A percentile compares a stretch with the other conserved stretches of the same genome.
Conservation (phyloP, 2,329 filamentous ascomycete species). For the Colletotrichum liriopes region DNA sequence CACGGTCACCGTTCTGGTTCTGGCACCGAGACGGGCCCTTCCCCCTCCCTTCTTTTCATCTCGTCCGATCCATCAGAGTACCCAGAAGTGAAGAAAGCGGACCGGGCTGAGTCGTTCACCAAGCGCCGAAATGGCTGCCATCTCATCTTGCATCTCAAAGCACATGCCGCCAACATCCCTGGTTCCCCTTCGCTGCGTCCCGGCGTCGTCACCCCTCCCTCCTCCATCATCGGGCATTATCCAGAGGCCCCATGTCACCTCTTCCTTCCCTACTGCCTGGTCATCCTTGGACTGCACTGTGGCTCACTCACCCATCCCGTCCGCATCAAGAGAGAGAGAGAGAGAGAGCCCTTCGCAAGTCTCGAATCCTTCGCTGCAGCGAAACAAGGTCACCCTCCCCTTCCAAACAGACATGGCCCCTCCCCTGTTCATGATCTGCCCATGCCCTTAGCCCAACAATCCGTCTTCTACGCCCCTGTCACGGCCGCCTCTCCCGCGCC, state of each 20-base stretch:
- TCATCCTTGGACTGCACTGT: slow-evolving; percentile 24
- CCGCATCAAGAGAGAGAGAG: slow-evolving; percentile 7
- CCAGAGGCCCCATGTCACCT: slow-evolving; percentile 2
- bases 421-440: slow-evolving; percentile 40
- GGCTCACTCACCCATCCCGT: slow-evolving; percentile 23
- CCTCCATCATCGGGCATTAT: slow-evolving; percentile 31
- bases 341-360: slow-evolving; percentile 10
- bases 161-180: slow-evolving; percentile 38
- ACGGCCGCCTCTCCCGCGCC: slow-evolving; percentile 37
- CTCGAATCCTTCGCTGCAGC: slow-evolving; percentile 19
- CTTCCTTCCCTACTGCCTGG: not conserved
- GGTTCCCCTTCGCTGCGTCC: slow-evolving; percentile 3
- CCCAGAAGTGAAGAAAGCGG: slow-evolving; percentile 3
- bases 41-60: slow-evolving; percentile 28
- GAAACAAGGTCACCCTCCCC: slow-evolving; percentile 20
- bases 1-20: slow-evolving; percentile 35
- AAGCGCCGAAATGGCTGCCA: slow-evolving; percentile 29
- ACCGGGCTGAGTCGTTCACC: slow-evolving; percentile 31
- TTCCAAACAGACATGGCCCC: slow-evolving; percentile 19
- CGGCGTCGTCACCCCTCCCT: slow-evolving; percentile 16
- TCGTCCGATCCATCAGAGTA: slow-evolving; percentile 30
- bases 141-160: slow-evolving; percentile 42
- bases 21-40: slow-evolving; percentile 2
- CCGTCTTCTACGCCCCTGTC: slow-evolving; percentile 25
- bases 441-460: slow-evolving; percentile 33